Conservation (phyloP, 441 rosid genomes). For the Croton setiger region DNA sequence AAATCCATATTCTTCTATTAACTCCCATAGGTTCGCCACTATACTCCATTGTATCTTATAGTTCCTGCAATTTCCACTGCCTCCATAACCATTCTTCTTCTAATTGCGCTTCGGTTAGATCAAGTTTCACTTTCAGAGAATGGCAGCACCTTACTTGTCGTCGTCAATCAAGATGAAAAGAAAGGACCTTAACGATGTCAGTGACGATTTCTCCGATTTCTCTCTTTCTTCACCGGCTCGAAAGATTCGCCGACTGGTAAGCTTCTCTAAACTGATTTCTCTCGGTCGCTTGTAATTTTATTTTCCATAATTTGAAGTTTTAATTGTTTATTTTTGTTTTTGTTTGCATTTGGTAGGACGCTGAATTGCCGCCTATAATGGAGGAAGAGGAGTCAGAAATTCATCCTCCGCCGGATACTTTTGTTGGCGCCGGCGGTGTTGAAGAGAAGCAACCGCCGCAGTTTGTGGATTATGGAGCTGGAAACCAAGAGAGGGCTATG, state of each 20-base stretch:
- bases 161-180: conserved; percentile 52
- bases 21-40: too few relatives aligned
- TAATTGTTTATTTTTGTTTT: not conserved
- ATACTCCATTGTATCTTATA: too few relatives aligned
- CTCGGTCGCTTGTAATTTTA: not conserved
- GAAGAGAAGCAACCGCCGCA: not conserved
- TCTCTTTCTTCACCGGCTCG: conserved; percentile 71
- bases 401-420: conserved; percentile 10
- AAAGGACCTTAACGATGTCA: conserved; percentile 55
- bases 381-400: conserved; percentile 50
- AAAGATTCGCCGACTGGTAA: conserved; percentile 82
- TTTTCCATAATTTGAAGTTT: not conserved
- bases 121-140: not conserved
- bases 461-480: not conserved
- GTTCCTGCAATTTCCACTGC: not conserved
- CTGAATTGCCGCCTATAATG: conserved; percentile 56
- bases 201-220: conserved; percentile 79
- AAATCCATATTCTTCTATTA: not conserved
- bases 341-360: conserved; percentile 29
- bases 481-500: conserved; percentile 62
- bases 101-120: not conserved
- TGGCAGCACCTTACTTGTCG: conserved; percentile 20
- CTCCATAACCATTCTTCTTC: too few relatives aligned
- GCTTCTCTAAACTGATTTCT: not conserved
- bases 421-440: conserved; percentile 4